Evolutionary conservation across 495 filamentous ascomycete species (phyloP).

Genomic region (Delitschia confertaspora): DNA sequence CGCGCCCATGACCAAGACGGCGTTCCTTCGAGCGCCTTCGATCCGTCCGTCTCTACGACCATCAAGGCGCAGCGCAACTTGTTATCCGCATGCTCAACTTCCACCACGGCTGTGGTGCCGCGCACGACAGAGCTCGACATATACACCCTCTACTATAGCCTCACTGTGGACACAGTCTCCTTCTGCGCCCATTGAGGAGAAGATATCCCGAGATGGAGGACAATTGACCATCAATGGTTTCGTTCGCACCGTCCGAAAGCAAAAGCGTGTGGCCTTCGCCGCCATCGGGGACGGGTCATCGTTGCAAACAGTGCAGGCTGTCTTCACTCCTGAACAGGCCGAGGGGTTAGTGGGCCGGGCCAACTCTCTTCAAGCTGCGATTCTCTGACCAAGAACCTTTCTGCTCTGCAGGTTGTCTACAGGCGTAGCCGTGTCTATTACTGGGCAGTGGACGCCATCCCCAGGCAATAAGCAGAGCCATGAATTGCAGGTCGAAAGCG

Average conservation of each 20-base stretch:
- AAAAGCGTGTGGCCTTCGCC: conserved; percentile 76
- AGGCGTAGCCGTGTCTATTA: conserved; percentile 70
- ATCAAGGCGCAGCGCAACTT: conserved; percentile 1
- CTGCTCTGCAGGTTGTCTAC: conserved; percentile 54
- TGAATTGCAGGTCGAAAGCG: conserved; percentile 64
- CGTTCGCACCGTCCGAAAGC: conserved; percentile 75
- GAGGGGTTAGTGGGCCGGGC: conserved; percentile 53
- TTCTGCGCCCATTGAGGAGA: conserved; percentile 4
- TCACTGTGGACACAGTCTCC: conserved; percentile 20
- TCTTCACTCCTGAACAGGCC: conserved; percentile 66
- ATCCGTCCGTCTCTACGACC: conserved; percentile 8
- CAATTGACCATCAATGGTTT: conserved; percentile 62
- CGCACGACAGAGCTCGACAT: conserved; percentile 20
- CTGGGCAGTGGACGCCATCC: conserved; percentile 69
- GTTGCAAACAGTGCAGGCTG: conserved; percentile 66
- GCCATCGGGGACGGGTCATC: conserved; percentile 84
- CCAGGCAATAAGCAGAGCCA: conserved; percentile 62
- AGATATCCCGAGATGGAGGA: conserved; percentile 13
- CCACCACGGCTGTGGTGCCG: conserved; percentile 2
- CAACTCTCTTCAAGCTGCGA: conserved; percentile 2
- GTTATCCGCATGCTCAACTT: background rate
- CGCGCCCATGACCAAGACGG: conserved; percentile 4
- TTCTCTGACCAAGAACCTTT: conserved; percentile 9
- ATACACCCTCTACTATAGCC: conserved; percentile 17
- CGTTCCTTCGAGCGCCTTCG: background rate